A percentile compares a stretch with the other conserved stretches of the same genome.
Evolutionary conservation across 768 basidiomycete genomes (phyloP).

Genomic region (Crassisporium funariophilum): DNA sequence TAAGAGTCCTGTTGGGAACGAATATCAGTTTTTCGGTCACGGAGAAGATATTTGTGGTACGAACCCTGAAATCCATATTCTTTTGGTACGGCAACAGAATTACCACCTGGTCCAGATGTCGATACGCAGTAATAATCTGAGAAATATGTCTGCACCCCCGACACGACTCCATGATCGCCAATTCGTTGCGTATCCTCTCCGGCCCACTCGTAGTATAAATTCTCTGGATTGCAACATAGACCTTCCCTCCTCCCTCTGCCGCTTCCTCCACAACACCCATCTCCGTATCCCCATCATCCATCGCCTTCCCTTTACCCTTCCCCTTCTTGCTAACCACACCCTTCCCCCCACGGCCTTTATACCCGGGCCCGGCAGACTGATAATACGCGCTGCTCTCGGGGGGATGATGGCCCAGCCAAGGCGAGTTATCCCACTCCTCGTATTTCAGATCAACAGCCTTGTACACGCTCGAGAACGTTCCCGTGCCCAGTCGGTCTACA

Average conservation of each 20-base stretch:
- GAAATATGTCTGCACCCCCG: constrained; percentile 86
- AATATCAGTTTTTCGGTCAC: not conserved
- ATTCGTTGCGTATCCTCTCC: constrained; percentile 89
- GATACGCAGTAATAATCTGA: constrained; percentile 93
- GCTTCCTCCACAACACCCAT: constrained; percentile 1
- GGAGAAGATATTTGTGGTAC: constrained; percentile 29
- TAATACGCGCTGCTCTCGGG: constrained; percentile 64
- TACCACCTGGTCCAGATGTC: constrained; percentile 89
- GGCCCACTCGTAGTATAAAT: constrained; percentile 98
- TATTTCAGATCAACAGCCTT: constrained; percentile 88
- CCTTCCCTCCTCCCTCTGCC: constrained; percentile 40
- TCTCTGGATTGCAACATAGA: constrained; percentile 92
- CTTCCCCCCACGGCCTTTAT: constrained; percentile 26
- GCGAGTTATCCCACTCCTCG: constrained; percentile 71
- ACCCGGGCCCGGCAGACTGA: constrained; percentile 47
- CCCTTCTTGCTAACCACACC: constrained; percentile 2
- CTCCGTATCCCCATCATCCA: constrained; percentile 10
- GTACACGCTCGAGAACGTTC: constrained; percentile 99
- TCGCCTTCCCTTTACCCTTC: constrained; percentile 5
- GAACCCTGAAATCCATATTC: constrained; percentile 90
- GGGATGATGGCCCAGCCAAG: constrained; percentile 73
- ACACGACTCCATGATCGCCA: constrained; percentile 84
- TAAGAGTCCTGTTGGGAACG: constrained; percentile 66
- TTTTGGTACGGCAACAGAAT: constrained; percentile 92
- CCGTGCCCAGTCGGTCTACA: constrained; percentile 91